phyloP scores from a whole-genome alignment of 495 filamentous ascomycete species.

The Recurvomyces mirabilis region DNA sequence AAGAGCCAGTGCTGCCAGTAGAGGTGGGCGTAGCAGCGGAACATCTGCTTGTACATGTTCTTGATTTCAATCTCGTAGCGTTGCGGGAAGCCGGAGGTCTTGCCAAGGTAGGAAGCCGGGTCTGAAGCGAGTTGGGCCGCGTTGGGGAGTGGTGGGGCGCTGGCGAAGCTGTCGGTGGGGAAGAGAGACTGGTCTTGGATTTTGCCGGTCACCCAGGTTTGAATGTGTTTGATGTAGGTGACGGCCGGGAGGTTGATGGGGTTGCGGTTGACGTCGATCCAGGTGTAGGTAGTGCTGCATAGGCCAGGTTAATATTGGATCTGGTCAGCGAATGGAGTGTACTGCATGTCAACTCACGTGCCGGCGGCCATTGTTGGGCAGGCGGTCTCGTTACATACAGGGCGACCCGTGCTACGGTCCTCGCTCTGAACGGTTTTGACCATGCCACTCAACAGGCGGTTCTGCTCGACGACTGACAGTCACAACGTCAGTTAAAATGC shows the following conservation, averaged over 20 bases:
- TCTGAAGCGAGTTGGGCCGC: slow-evolving; percentile 38
- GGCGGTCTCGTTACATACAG: slow-evolving; percentile 68
- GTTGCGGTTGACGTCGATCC: slow-evolving; percentile 58
- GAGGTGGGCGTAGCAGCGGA: slow-evolving; percentile 87
- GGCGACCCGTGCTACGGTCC: slow-evolving; percentile 54
- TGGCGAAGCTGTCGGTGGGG: slow-evolving; percentile 50
- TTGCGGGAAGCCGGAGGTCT: slow-evolving; percentile 76
- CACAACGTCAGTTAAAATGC: slow-evolving; percentile 72
- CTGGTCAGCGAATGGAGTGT: too few relatives aligned
- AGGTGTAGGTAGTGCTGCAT: slow-evolving; percentile 79
- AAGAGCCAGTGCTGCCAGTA: slow-evolving; percentile 67
- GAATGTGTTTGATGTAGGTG: slow-evolving; percentile 84
- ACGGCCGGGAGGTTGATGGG: slow-evolving; percentile 37
- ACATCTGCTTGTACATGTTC: slow-evolving; percentile 92
- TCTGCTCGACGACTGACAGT: slow-evolving; percentile 73
- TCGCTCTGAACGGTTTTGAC: slow-evolving; percentile 69
- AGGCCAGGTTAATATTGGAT: not conserved
- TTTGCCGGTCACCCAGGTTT: slow-evolving; percentile 85
- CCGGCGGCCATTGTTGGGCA: slow-evolving; percentile 91
- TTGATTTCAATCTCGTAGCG: slow-evolving; percentile 76
- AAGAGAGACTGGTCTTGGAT: slow-evolving; percentile 78
- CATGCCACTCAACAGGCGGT: slow-evolving; percentile 73
- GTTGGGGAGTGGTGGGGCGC: slow-evolving; percentile 38
- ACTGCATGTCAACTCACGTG: slow-evolving; percentile 70
- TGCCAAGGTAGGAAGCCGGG: slow-evolving; percentile 66